Evolutionary conservation across 352 stramenopile species (phyloP).

Genomic region (Phytophthora syringae): DNA sequence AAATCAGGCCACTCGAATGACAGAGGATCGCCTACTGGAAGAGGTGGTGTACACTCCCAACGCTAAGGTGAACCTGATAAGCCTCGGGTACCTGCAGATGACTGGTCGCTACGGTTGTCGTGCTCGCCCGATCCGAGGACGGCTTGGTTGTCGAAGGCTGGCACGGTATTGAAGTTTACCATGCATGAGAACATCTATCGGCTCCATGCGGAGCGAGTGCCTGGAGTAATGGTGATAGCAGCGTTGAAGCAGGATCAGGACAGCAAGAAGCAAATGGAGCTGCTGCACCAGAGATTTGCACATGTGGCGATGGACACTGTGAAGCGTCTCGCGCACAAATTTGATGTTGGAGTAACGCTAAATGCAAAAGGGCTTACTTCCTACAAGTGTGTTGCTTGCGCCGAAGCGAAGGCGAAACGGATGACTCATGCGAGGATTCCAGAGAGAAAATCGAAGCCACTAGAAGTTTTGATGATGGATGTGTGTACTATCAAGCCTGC

Average conservation of each 20-base stretch:
- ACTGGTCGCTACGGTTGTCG: constrained; percentile 3
- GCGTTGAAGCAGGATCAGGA: constrained; percentile 3
- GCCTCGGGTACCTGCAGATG: constrained; percentile 11
- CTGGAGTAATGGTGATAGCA: constrained; percentile 14
- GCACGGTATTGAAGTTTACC: constrained; percentile 1
- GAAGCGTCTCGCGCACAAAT: neutral
- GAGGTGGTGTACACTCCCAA: constrained; percentile 17
- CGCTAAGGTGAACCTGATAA: constrained; percentile 11
- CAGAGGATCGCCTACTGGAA: constrained; percentile 15
- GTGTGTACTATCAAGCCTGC: constrained; percentile 7
- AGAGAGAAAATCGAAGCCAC: neutral
- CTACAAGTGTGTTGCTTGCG: constrained; percentile 17
- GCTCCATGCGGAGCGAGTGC: neutral
- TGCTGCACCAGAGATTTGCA: constrained; percentile 10
- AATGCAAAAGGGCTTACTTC: constrained; percentile 13
- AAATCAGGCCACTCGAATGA: too few species aligned
- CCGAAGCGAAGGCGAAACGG: constrained; percentile 1
- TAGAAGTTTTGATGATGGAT: constrained; percentile 11
- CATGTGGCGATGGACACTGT: constrained; percentile 14
- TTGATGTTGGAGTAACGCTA: constrained; percentile 14
- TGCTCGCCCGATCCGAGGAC: constrained; percentile 2
- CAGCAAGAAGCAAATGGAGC: constrained; percentile 9
- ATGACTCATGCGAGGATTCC: constrained; percentile 10
- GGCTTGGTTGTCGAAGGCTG: constrained; percentile 9
- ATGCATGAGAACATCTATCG: constrained; percentile 19